Conservation (phyloP, 805 yeast genomes). For the Pichia cephalocereana region DNA sequence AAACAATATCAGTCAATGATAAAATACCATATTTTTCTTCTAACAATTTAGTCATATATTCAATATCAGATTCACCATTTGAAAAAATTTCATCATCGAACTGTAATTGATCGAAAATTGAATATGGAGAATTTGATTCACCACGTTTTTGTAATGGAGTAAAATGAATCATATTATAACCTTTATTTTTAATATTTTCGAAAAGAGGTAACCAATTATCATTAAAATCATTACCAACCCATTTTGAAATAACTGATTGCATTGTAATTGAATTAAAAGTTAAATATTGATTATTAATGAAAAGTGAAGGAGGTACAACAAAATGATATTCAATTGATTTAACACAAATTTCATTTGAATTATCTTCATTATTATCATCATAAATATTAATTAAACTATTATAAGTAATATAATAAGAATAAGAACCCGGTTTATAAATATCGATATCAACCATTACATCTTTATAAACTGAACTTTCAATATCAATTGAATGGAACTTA, state of each 20-base stretch:
- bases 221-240: constrained; percentile 60
- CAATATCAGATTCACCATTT: constrained; percentile 44
- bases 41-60: constrained; percentile 37
- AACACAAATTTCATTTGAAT: constrained; percentile 18
- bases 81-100: constrained; percentile 65
- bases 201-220: constrained; percentile 63
- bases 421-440: constrained; percentile 70
- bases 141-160: constrained; percentile 92
- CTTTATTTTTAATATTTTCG: constrained; percentile 53
- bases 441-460: constrained; percentile 55
- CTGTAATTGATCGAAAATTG: constrained; percentile 74
- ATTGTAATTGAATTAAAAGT: constrained; percentile 73
- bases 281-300: constrained; percentile 43
- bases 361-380: neutral
- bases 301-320: constrained; percentile 70
- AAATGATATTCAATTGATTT: constrained; percentile 60
- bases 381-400: constrained; percentile 16
- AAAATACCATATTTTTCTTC: constrained; percentile 52
- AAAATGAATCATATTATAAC: constrained; percentile 93
- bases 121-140: constrained; percentile 84
- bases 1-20: constrained; percentile 83
- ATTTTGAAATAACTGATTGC: constrained; percentile 82
- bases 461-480: constrained; percentile 50
- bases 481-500: constrained; percentile 40
- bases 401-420: constrained; percentile 62